Evolutionary conservation across 2,329 filamentous ascomycete species (phyloP), one percentile per base, ranked within the genome.

Genomic region (Stachybotrys elegans): DNA sequence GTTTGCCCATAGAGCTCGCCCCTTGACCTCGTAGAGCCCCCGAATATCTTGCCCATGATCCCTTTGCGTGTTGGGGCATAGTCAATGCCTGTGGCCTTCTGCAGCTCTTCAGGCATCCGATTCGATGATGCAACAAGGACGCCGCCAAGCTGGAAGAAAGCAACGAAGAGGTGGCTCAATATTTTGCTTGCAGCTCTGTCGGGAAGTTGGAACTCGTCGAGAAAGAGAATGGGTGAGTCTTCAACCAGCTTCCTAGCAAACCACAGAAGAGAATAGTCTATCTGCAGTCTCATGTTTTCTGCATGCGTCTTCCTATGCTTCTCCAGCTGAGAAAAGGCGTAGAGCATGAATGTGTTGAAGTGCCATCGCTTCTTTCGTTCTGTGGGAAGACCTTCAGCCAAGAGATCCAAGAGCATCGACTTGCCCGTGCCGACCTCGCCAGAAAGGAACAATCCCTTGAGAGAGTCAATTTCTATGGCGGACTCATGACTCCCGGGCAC

Each of bases 341-440:
- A 83, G 8, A 92, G 70, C 85, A 93, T 93, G 55, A 93, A 93
- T 0, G 85, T 89, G 59, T 88, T 89, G 65, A 90, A 93, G 58
- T 92, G 88, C 81, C 84, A 90, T 47, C 86, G 72, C 53, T 76
- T 73, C 68, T 92, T 92, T 56, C 81, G 83, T 36, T 73, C 69
- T 14, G 81, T 89, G 2, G 88, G 88, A 4, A 93, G 66, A 41
- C 84, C 85, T 42, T 89, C 83, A 13, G 86, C 85, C n/a, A 93
- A 79, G 0, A 93, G 68, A 56, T 92, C 87, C 13, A 91, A 74
- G n/a, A 93, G 75, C 85, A 93, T 90, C 5, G 81, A 86, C 61
- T 93, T 93, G 13, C 88, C 87, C 0, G 85, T 89, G 11, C 88
- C 88, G 2, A 93, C 88, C 57, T 90, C 86, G 6, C 88, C 87